Evolutionary conservation across 768 basidiomycete species (phyloP).

Genomic region (Trametes meyenii): DNA sequence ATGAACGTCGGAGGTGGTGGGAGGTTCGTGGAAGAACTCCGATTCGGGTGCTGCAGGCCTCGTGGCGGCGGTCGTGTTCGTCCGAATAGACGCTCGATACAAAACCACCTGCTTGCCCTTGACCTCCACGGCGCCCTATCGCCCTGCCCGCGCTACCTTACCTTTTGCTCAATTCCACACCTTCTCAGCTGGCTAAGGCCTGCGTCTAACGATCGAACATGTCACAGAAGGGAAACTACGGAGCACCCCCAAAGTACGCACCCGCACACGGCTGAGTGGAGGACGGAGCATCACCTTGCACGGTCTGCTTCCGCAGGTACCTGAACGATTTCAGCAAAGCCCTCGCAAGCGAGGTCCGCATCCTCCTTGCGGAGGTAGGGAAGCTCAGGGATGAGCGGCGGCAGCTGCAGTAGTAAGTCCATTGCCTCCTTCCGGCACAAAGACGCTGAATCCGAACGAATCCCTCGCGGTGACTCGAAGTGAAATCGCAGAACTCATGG

Average conservation of each 20-base stretch:
- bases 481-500: constrained; percentile 85
- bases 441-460: not conserved
- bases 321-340: constrained; percentile 66
- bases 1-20: not conserved
- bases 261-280: constrained; percentile 2
- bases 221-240: constrained; percentile 25
- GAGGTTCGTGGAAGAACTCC: not conserved
- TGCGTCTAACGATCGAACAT: constrained; percentile 4
- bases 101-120: constrained; percentile 7
- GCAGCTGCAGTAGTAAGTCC: constrained; percentile 55
- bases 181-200: not conserved
- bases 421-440: not conserved
- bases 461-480: constrained; percentile 39
- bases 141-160: not conserved
- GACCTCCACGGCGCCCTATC: constrained; percentile 1
- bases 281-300: constrained; percentile 15
- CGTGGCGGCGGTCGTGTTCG: constrained; percentile 17
- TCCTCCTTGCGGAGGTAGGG: constrained; percentile 61
- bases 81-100: constrained; percentile 9
- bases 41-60: constrained; percentile 14
- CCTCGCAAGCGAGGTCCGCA: constrained; percentile 61
- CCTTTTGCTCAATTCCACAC: not conserved
- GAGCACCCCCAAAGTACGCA: constrained; percentile 24
- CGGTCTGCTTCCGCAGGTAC: constrained; percentile 40
- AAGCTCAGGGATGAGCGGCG: constrained; percentile 62